Base-by-base conservation (phyloP, 2,329 filamentous ascomycete species). In the Dothiorella sarmentorum region DNA sequence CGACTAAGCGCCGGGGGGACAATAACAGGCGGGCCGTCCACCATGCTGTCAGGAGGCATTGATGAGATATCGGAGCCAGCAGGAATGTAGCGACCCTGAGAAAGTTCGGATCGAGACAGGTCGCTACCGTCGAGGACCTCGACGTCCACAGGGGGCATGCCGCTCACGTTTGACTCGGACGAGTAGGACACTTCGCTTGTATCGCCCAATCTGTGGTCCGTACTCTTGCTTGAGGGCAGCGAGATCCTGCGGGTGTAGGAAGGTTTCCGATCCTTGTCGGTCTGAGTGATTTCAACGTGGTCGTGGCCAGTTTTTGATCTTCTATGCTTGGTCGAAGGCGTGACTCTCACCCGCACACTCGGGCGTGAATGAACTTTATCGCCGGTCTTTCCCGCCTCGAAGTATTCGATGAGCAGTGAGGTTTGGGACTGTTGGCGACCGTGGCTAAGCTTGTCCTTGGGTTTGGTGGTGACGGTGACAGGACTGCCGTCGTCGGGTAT, bases 331-430 rank as follows among this genome's bases (percentile, higher is more conserved):
- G 81, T 81, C 37, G 89, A 91, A 13, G 92, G 92, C 13, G 90
- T 95, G 62, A 96, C 82, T 65, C 86, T 83, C 56, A 90, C 87
- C 65, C 87, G 79, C 56, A 97, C 90, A 71, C 91, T 96, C 11
- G 92, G 91, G 66, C 89, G 86, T 66, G 88, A 87, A 66, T 85
- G 82, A 31, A 79, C 77, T 68, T 76, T 80, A 68, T 75, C 79
- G 66, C 80, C 80, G 59, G 82, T 77, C 72, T 90, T 92, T 63
- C 87, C 85, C 65, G 86, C 89, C 76, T 96, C 92, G 69, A 95
- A 97, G 75, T 96, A 96, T 76, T 97, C 92, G 68, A 97, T 97
- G 67, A 97, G 80, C 64, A 97, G 81, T 59, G 90, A 95, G 35
- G 92, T 96, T 77, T 96, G 91, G 44, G 90, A 96, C 66, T 82